phyloP scores from a whole-genome alignment of 1,284 basidiomycete genomes.

The Pyrrhoderma lamaoense region DNA sequence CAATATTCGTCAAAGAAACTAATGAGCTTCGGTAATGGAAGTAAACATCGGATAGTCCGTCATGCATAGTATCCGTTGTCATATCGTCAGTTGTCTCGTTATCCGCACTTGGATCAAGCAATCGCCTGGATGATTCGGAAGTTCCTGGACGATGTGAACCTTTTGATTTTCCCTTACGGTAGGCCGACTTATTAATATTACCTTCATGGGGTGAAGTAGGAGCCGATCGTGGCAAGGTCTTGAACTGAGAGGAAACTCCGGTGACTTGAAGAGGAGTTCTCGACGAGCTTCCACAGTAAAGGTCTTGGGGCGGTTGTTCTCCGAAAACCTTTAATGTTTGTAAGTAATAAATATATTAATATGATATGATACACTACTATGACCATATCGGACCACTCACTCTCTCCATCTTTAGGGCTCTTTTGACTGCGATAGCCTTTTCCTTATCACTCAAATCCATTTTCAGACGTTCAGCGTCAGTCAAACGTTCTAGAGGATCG shows the following conservation, averaged over 20 bases:
- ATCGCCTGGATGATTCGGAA: slow-evolving; percentile 46
- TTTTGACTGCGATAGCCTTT: slow-evolving; percentile 67
- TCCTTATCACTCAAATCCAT: slow-evolving; percentile 62
- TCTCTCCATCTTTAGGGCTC: slow-evolving; percentile 81
- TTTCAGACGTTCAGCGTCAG: slow-evolving; percentile 53
- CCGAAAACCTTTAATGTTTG: slow-evolving; percentile 57
- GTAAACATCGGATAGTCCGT: slow-evolving; percentile 45
- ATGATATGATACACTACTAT: slow-evolving; percentile 8
- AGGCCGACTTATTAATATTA: slow-evolving; percentile 44
- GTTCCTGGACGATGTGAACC: slow-evolving; percentile 43
- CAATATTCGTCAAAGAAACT: slow-evolving; percentile 66
- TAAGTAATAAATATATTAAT: slow-evolving; percentile 9
- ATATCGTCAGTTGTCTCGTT: slow-evolving; percentile 21
- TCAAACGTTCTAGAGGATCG: slow-evolving; percentile 38
- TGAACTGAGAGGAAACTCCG: slow-evolving; percentile 15
- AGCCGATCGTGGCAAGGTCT: slow-evolving; percentile 10
- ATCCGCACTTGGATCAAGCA: slow-evolving; percentile 34
- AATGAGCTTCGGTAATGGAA: slow-evolving; percentile 70
- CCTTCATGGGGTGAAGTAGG: slow-evolving; percentile 26
- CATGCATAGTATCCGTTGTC: slow-evolving; percentile 11
- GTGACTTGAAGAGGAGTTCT: slow-evolving; percentile 28
- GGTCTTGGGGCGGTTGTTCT: slow-evolving; percentile 63
- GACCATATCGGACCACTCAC: slow-evolving; percentile 31
- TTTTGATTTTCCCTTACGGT: slow-evolving; percentile 34
- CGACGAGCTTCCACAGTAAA: slow-evolving; percentile 56